Evolutionary conservation across 2,329 filamentous ascomycete species (phyloP), one percentile per base, ranked within the genome.

Genomic region (Ophiostoma perfectum): DNA sequence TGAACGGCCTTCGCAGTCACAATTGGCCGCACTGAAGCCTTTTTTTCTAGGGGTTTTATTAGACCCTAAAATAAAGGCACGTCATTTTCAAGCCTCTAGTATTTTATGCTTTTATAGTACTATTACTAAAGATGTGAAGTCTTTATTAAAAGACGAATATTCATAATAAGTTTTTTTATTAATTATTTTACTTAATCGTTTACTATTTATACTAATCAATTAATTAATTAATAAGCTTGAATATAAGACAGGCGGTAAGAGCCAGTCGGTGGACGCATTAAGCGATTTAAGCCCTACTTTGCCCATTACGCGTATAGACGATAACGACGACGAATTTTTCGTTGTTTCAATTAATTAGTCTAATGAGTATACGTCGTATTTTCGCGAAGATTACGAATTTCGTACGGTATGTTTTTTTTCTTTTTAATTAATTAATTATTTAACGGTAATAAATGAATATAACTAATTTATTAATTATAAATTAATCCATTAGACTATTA

Each of bases 391-490:
- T 9, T 47, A 12, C 6, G 44, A 47, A 14, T 14, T 14, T 12
- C 4, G 44, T 47, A 47, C 11, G 2, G 4, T 47, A 47, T 12
- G 44, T 47, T 11, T 2, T 2, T 47, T 47, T 9, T 11, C 18
- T 18, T n/a, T n/a, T 49, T 3, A 9, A 49, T n/a, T 49, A 49
- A 49, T 18, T n/a, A 3, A n/a, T 49, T 49, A 49, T n/a, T n/a
- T n/a, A n/a, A 45, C 42, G 42, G 12, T 52, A 52, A 65, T 65
- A n/a, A 65, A 65, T 18, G n/a, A n/a, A n/a, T n/a, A n/a, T n/a
- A n/a, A 45, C 18, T 18, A 38, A 38, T 9, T 11, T 52, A 36
- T 36, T 58, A 45, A 45, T 58, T 12, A 55, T 55, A 55, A n/a
- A 14, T 14, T 1, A 5, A 27, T 18, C 49, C 16, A 18, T 36